A percentile compares a stretch with the other conserved stretches of the same genome.
Evolutionary conservation across 805 yeast species (phyloP).

Genomic region (Martiniozyma abietophila): DNA sequence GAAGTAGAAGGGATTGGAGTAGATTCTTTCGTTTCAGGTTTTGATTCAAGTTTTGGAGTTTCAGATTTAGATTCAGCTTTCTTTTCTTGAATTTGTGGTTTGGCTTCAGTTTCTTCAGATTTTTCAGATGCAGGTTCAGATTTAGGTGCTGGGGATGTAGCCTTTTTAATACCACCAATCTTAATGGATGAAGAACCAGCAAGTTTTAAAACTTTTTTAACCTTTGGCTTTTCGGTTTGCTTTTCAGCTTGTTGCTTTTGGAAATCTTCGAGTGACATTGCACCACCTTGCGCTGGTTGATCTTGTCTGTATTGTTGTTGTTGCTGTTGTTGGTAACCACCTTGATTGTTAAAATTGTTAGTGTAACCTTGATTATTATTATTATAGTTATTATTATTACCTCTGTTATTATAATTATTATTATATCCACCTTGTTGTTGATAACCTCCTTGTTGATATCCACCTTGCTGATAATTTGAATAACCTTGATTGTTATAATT

Average conservation of each 20-base stretch:
- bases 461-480: slow-evolving; percentile 10
- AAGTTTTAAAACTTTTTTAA: slow-evolving; percentile 58
- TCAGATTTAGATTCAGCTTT: neutral
- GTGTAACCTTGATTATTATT: slow-evolving; percentile 2
- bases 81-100: slow-evolving; percentile 4
- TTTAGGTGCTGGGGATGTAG: slow-evolving; percentile 19
- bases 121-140: slow-evolving; percentile 25
- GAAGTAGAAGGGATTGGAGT: slow-evolving; percentile 6
- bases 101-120: slow-evolving; percentile 16
- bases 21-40: slow-evolving; percentile 24
- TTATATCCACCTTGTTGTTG: slow-evolving; percentile 16
- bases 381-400: slow-evolving; percentile 4
- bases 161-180: slow-evolving; percentile 35
- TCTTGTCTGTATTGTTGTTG: slow-evolving; percentile 11
- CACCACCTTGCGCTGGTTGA: slow-evolving; percentile 16
- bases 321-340: slow-evolving; percentile 10
- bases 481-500: slow-evolving; percentile 10
- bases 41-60: slow-evolving; percentile 23
- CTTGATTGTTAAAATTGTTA: slow-evolving; percentile 14
- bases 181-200: slow-evolving; percentile 43
- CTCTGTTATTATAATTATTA: slow-evolving; percentile 4
- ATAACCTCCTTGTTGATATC: slow-evolving; percentile 4
- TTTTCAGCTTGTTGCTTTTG: slow-evolving; percentile 53
- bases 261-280: slow-evolving; percentile 74
- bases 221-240: slow-evolving; percentile 37